Base-by-base conservation (phyloP, 805 yeast species). In the Suhomyces kilbournensis region DNA sequence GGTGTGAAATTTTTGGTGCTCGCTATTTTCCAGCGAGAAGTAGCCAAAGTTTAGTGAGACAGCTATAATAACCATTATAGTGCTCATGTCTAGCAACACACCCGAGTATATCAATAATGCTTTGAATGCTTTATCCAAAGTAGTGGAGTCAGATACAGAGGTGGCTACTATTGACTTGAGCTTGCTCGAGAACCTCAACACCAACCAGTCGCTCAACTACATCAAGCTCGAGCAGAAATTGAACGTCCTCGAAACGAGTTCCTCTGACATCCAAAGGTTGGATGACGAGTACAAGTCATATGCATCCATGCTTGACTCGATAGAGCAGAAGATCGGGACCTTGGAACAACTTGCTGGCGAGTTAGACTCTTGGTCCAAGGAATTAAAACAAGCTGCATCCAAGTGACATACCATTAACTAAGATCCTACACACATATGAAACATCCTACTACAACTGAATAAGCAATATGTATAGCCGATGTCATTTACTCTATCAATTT, bases 291-390 rank as follows among this genome's bases (percentile, higher is more conserved):
- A 68, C 57, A 51, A 53, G 9, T 46, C 51, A 47, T 63, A 63
- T 51, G 51, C 46, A 19, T 60, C 50, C 51, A 61, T 59, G 50
- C 56, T 65, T 53, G 70, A 55, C 22, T 64, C 62, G 3, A 63
- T 78, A 14, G 76, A 71, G 42, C 44, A 52, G 6, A 63, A 73
- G 49, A 72, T 79, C 2, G 68, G 63, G 3, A 71, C 72, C 38
- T 63, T 83, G 30, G 82, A 78, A 46, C 64, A 60, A 2, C 56
- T 87, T 3, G 76, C 80, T 9, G 67, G 69, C 22, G 91, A 88
- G 56, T 60, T 88, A 34, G 88, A 85, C 52, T 79, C 76, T 53
- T 84, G 87, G 81, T 75, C 85, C 5, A 65, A 71, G 23, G 88
- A 84, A 58, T 59, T 85, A 48, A 82, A 32, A 19, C 42, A 38